These are phyloP conservation scores for Candida albicans DNA, from an alignment of 1,139 yeast species.

Conservation along the genomic window DNA sequence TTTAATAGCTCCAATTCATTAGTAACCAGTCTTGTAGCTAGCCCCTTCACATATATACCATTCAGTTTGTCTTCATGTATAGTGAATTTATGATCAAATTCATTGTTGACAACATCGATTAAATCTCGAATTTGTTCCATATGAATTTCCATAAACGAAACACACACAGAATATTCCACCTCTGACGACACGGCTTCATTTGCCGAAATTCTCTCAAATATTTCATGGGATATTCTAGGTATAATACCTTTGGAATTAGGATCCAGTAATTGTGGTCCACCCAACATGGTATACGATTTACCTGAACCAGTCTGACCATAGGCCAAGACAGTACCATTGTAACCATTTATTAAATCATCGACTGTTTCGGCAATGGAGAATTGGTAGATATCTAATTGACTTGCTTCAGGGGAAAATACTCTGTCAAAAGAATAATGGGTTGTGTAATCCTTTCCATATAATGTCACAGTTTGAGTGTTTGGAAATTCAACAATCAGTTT, in stretches of 20 bases:
- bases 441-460: slow-evolving; percentile 30
- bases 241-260: slow-evolving; percentile 57
- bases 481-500: slow-evolving; percentile 20
- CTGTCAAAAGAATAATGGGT: slow-evolving; percentile 63
- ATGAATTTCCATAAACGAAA: slow-evolving; percentile 80
- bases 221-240: slow-evolving; percentile 69
- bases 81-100: slow-evolving; percentile 43
- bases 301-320: slow-evolving; percentile 93
- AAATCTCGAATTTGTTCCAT: slow-evolving; percentile 76
- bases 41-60: slow-evolving; percentile 71
- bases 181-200: slow-evolving; percentile 41
- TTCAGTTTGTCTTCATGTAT: slow-evolving; percentile 66
- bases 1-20: slow-evolving; percentile 58
- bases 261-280: slow-evolving; percentile 28
- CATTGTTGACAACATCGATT: slow-evolving; percentile 24
- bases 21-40: slow-evolving; percentile 61
- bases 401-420: slow-evolving; percentile 52
- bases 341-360: slow-evolving; percentile 72
- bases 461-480: slow-evolving; percentile 24
- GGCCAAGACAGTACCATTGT: slow-evolving; percentile 81
- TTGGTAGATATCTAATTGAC: slow-evolving; percentile 64
- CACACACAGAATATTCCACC: slow-evolving; percentile 65
- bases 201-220: slow-evolving; percentile 56
- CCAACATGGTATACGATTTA: slow-evolving; percentile 85
- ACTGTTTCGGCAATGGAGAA: slow-evolving; percentile 59